phyloP scores from a whole-genome alignment of 2,329 filamentous ascomycete species.

The Sordariomycetes sp. region DNA sequence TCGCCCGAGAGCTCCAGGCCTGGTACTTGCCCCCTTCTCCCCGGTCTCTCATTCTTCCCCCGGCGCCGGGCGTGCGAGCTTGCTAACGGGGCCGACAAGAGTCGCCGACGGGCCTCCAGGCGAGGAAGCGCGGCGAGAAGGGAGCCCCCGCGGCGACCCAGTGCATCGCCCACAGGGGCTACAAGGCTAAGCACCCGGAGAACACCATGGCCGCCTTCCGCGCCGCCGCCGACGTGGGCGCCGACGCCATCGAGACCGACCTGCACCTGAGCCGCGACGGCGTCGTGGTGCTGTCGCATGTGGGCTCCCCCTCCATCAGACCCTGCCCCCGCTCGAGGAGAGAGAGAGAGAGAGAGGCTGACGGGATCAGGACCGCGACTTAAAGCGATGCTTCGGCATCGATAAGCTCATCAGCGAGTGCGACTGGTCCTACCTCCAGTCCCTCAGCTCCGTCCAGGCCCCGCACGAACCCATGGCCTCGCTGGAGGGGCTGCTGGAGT shows the following conservation, averaged over 20 bases:
- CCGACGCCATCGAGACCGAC: constrained; percentile 81
- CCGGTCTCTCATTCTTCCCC: too few species aligned
- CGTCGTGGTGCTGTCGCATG: constrained; percentile 77
- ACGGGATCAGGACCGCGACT: constrained; percentile 50
- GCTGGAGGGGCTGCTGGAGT: constrained; percentile 63
- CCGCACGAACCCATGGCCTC: constrained; percentile 66
- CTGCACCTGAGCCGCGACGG: constrained; percentile 73
- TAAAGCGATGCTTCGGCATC: constrained; percentile 76
- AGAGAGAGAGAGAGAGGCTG: neutral
- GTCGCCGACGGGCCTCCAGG: neutral
- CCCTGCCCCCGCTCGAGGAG: neutral
- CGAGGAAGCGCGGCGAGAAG: neutral
- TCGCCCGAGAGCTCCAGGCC: too few species aligned
- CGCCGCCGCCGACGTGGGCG: constrained; percentile 61
- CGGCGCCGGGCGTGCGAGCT: too few species aligned
- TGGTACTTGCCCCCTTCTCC: too few species aligned
- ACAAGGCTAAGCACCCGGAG: constrained; percentile 69
- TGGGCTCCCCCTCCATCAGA: constrained; percentile 23
- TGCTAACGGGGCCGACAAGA: neutral
- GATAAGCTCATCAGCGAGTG: constrained; percentile 62
- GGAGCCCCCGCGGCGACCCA: constrained; percentile 33
- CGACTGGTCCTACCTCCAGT: constrained; percentile 63
- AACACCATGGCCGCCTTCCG: constrained; percentile 76
- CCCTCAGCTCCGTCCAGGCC: constrained; percentile 53
- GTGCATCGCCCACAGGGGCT: constrained; percentile 69